Percentiles rank a stretch among this genome's conserved stretches.
These are phyloP conservation scores for Fusarium subglutinans DNA, from an alignment of 2,329 filamentous ascomycete species.

Conservation along the genomic window DNA sequence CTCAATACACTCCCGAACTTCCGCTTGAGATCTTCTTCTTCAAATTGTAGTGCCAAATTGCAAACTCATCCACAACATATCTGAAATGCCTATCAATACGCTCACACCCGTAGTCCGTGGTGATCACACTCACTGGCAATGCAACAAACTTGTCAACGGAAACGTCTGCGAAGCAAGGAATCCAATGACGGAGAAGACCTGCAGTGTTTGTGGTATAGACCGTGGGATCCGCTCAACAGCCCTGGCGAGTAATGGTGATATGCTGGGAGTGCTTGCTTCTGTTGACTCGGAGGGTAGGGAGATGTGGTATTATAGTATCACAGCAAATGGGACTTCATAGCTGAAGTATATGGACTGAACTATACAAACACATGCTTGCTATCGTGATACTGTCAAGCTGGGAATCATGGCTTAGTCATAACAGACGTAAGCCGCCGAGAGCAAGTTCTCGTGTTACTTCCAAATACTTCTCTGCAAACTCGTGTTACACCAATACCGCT, in stretches of 20 bases:
- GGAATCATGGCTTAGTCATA: not conserved
- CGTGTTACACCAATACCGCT: too few relatives aligned
- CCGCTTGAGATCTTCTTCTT: not conserved
- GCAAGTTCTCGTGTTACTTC: too few relatives aligned
- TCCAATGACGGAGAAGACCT: not conserved
- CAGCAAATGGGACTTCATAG: not conserved
- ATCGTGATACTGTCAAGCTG: not conserved
- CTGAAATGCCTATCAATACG: not conserved
- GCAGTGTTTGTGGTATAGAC: not conserved
- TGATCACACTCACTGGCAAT: not conserved
- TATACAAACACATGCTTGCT: rapidly evolving
- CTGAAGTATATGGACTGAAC: rapidly evolving
- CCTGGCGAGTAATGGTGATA: not conserved
- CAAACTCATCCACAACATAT: not conserved
- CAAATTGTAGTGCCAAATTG: not conserved
- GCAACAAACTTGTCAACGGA: not conserved
- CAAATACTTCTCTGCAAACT: too few relatives aligned
- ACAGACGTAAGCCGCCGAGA: not conserved
- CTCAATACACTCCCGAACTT: not conserved
- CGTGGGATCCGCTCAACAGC: not conserved
- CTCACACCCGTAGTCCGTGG: not conserved
- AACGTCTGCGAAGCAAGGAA: not conserved
- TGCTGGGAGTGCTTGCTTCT: not conserved
- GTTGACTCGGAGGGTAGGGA: not conserved
- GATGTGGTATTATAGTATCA: not conserved